Evolutionary conservation across 179 eudicot genomes (phyloP).

Genomic region (Silene noctiflora): DNA sequence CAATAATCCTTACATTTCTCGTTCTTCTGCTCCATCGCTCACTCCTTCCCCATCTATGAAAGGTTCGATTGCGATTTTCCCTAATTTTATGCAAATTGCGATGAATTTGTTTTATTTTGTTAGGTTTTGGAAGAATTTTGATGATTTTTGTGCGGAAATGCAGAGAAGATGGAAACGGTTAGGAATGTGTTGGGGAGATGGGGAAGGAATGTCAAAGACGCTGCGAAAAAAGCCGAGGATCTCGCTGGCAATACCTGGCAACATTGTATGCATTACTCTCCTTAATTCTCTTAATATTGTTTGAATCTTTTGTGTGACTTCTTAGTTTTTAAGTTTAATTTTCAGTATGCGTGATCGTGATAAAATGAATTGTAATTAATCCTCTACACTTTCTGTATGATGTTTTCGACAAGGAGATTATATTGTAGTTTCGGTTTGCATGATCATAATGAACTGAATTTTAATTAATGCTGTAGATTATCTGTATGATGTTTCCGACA

Average conservation of each 20-base stretch:
- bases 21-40: slow-evolving; percentile 30
- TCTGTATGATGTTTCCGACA: no score
- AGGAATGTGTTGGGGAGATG: slow-evolving; percentile 62
- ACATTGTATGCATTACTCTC: slow-evolving; percentile 45
- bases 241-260: slow-evolving; percentile 84
- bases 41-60: slow-evolving; percentile 39
- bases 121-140: not conserved
- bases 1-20: slow-evolving; percentile 41
- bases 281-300: not conserved
- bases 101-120: not conserved
- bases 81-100: no score
- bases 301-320: not conserved
- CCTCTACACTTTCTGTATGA: no score
- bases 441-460: no score
- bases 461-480: no score
- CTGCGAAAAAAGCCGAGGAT: slow-evolving; percentile 78
- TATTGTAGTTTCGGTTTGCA: no score
- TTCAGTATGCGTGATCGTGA: not conserved
- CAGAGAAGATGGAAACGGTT: slow-evolving; percentile 58
- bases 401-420: no score
- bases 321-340: not conserved
- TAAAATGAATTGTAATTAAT: not conserved
- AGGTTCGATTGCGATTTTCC: slow-evolving; percentile 16
- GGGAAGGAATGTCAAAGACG: slow-evolving; percentile 69
- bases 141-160: not conserved